These are phyloP conservation scores for Omphalea diandra DNA, from an alignment of 441 rosid genomes.

Conservation along the genomic window DNA sequence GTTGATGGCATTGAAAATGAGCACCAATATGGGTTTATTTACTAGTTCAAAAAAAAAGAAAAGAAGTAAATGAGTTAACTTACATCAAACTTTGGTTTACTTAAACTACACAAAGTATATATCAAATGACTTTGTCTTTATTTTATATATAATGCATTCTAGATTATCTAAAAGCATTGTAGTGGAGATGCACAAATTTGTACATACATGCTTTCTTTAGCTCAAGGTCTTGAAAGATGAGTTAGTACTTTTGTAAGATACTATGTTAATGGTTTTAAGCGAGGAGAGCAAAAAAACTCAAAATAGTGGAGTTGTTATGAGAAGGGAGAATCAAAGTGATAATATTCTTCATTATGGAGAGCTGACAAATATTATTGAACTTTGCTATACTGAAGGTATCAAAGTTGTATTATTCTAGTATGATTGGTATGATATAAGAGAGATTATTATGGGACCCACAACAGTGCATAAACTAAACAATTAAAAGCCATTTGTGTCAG, in stretches of 20 bases:
- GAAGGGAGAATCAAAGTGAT: background rate
- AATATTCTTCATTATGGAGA: constrained; percentile 12
- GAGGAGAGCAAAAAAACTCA: constrained; percentile 1
- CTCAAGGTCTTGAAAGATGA: background rate
- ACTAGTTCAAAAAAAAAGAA: background rate
- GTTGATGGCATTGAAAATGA: background rate
- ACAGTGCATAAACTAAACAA: too few species aligned
- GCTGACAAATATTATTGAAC: background rate
- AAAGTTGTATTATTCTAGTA: too few species aligned
- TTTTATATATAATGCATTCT: too few species aligned
- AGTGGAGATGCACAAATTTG: background rate
- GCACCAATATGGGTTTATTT: background rate
- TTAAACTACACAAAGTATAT: background rate
- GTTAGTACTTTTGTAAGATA: background rate
- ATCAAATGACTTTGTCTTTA: background rate
- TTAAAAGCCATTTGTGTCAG: too few species aligned
- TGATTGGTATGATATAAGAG: too few species aligned
- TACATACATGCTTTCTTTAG: background rate
- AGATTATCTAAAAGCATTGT: background rate
- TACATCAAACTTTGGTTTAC: background rate
- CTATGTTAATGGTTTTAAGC: constrained; percentile 7
- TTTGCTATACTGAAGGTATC: too few species aligned
- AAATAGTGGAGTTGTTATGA: constrained; percentile 18
- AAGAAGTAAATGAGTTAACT: background rate
- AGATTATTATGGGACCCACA: too few species aligned